A percentile compares a stretch with the other conserved stretches of the same genome.
Conservation (phyloP, 805 yeast genomes). For the Metschnikowia henanensis region DNA sequence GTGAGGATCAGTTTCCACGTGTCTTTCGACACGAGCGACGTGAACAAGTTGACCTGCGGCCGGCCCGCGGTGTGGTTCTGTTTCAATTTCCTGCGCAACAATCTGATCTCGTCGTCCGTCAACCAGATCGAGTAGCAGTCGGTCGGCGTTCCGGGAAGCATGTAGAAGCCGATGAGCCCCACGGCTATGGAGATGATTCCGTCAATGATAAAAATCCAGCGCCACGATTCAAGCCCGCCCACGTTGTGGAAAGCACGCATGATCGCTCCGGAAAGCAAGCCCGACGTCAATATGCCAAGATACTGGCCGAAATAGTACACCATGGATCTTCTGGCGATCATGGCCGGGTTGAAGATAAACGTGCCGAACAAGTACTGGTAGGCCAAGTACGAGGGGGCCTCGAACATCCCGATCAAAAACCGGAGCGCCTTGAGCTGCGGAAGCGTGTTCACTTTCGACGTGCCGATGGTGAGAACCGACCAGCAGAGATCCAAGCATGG, state of each 20-base stretch:
- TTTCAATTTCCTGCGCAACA: slow-evolving; percentile 38
- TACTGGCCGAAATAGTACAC: slow-evolving; percentile 30
- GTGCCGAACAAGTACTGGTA: slow-evolving; percentile 28
- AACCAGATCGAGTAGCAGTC: slow-evolving; percentile 20
- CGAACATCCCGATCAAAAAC: slow-evolving; percentile 27
- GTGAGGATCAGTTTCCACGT: slow-evolving; percentile 54
- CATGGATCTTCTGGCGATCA: slow-evolving; percentile 27
- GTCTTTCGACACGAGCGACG: slow-evolving; percentile 19
- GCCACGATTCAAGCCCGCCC: slow-evolving; percentile 19
- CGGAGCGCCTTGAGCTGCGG: slow-evolving; percentile 26
- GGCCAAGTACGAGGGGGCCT: slow-evolving; percentile 28
- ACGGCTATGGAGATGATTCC: slow-evolving; percentile 18
- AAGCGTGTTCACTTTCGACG: slow-evolving; percentile 19
- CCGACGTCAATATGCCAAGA: slow-evolving; percentile 30
- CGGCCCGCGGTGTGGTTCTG: slow-evolving; percentile 20
- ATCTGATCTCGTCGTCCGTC: slow-evolving; percentile 19
- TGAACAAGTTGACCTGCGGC: slow-evolving; percentile 17
- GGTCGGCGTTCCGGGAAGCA: slow-evolving; percentile 23
- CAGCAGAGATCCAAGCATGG: slow-evolving; percentile 23
- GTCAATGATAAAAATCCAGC: slow-evolving; percentile 21
- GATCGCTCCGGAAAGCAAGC: slow-evolving; percentile 26
- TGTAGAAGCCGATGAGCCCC: slow-evolving; percentile 19
- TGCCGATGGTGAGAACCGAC: slow-evolving; percentile 24
- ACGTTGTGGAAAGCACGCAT: slow-evolving; percentile 13
- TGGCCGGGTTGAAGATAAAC: slow-evolving; percentile 24